Evolutionary conservation across 2,329 filamentous ascomycete species (phyloP).

Genomic region (Penicillium expansum): DNA sequence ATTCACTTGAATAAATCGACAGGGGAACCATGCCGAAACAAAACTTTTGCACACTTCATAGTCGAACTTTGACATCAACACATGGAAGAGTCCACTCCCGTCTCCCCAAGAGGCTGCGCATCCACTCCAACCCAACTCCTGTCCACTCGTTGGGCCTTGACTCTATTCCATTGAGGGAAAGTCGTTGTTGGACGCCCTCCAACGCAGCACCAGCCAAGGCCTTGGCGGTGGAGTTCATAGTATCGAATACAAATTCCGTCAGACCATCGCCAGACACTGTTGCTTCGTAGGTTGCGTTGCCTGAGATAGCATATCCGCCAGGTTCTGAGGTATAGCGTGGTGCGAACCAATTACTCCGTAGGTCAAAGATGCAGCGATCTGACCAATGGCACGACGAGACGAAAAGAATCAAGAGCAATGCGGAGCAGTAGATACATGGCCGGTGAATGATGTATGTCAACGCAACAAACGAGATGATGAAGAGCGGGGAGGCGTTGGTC

Average conservation of each 20-base stretch:
- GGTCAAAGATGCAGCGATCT: conserved; percentile 89
- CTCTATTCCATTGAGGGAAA: conserved; percentile 32
- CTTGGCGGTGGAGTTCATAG: conserved; percentile 67
- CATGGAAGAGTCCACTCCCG: conserved; percentile 90
- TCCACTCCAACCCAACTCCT: conserved; percentile 78
- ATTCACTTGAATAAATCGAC: not conserved
- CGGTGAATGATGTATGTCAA: conserved; percentile 96
- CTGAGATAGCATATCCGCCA: conserved; percentile 10
- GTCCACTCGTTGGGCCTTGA: conserved; percentile 62
- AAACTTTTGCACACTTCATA: conserved; percentile 48
- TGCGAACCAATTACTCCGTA: conserved; percentile 88
- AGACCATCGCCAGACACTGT: conserved; percentile 33
- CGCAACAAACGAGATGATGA: conserved; percentile 84
- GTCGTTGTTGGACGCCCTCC: conserved; percentile 54
- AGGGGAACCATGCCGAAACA: not conserved
- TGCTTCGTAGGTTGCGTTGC: conserved; percentile 17
- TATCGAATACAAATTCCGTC: conserved; percentile 41
- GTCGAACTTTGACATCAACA: conserved; percentile 78
- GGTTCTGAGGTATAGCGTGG: conserved; percentile 57
- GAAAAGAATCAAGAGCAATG: conserved; percentile 92
- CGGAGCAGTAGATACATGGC: conserved; percentile 95
- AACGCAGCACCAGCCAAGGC: conserved; percentile 66
- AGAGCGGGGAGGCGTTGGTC: conserved; percentile 78
- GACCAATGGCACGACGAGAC: conserved; percentile 88
- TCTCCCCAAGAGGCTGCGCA: conserved; percentile 74